A percentile compares a stretch with the other conserved stretches of the same genome.
These are phyloP conservation scores for Angomonas ambiguus DNA, from an alignment of 208 protist species.

Conservation along the genomic window DNA sequence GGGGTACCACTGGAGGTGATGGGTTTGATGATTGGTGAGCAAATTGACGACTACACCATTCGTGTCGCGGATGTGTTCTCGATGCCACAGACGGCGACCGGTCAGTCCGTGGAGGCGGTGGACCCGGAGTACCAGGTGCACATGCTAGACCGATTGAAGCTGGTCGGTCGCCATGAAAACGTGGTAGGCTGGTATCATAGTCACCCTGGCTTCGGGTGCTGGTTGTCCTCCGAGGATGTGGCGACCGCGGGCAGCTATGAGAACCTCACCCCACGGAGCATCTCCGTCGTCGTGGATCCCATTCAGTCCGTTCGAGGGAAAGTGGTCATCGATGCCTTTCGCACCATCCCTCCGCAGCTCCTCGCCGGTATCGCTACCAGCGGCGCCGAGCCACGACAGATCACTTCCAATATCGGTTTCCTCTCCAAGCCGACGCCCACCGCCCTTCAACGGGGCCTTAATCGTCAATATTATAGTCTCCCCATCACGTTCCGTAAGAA, in stretches of 20 bases:
- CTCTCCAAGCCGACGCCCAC: slow-evolving; percentile 97
- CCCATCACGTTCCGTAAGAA: slow-evolving; percentile 99
- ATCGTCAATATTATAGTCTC: slow-evolving; percentile 99
- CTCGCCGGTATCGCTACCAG: slow-evolving; percentile 85
- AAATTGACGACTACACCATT: slow-evolving; percentile 99
- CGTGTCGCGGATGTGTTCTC: slow-evolving; percentile 98
- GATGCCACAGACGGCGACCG: slow-evolving; percentile 98
- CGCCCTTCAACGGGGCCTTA: slow-evolving; percentile 97
- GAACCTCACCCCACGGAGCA: slow-evolving; percentile 95
- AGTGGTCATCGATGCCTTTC: slow-evolving; percentile 99
- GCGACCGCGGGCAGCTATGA: slow-evolving; percentile 98
- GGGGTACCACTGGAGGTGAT: slow-evolving; percentile 99
- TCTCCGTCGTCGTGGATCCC: slow-evolving; percentile 99
- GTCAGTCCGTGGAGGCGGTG: slow-evolving; percentile 98
- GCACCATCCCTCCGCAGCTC: slow-evolving; percentile 92
- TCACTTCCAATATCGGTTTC: slow-evolving; percentile 99
- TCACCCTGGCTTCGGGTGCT: slow-evolving; percentile 99
- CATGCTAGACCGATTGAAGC: slow-evolving; percentile 99
- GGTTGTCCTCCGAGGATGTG: slow-evolving; percentile 99
- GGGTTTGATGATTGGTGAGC: slow-evolving; percentile 99
- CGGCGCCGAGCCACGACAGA: slow-evolving; percentile 96
- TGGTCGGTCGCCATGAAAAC: slow-evolving; percentile 97
- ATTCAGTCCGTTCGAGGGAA: slow-evolving; percentile 99
- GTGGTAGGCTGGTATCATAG: slow-evolving; percentile 99
- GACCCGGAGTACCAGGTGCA: slow-evolving; percentile 99